Evolutionary conservation across 495 filamentous ascomycete species (phyloP), one percentile per base, ranked within the genome.

Genomic region (Hypoxylon subgilvum): DNA sequence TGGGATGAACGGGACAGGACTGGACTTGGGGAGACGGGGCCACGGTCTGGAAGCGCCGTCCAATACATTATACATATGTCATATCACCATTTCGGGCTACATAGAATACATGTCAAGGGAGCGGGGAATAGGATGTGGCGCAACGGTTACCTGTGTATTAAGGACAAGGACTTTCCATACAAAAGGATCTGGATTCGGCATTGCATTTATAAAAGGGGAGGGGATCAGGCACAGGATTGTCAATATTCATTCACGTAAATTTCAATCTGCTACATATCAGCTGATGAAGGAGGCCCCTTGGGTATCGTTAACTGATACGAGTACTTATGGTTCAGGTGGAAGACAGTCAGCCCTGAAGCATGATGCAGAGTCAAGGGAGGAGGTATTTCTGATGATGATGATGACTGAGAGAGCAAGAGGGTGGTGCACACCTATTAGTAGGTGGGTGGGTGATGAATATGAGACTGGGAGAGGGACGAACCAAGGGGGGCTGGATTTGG

Each of bases 141-240:
- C 27, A 10, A 30, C 10, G 27, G 27, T 5, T 30, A 30, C 10
- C 27, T 5, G 23, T 27, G 8, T 27, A 8, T 27, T 27, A 8
- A 8, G 23, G 23, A 27, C 3, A 27, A 27, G 23, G 8, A 4
- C 8, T 8, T 27, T 27, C 8, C 23, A 27, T 27, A 27, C 42
- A 30, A 19, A 25, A 38, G 14, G 6, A 41, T 44, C 1, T 18
- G n/a, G 42, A 27, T 31, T 54, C 25, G 50, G 44, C 57, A 56
- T 56, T 41, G 45, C 50, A 62, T 62, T 32, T 36, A 10, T 35
- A 31, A 21, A 31, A 34, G 42, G 42, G 56, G 49, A 1, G 21
- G 39, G 30, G 16, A 43, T 42, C 23, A 10, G 53, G 14, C 18
- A 46, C 14, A 14, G 17, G 38, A 32, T n/a, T n/a, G n/a, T n/a